Conservation (phyloP, 2,329 filamentous ascomycete genomes). For the Aureobasidium namibiae region DNA sequence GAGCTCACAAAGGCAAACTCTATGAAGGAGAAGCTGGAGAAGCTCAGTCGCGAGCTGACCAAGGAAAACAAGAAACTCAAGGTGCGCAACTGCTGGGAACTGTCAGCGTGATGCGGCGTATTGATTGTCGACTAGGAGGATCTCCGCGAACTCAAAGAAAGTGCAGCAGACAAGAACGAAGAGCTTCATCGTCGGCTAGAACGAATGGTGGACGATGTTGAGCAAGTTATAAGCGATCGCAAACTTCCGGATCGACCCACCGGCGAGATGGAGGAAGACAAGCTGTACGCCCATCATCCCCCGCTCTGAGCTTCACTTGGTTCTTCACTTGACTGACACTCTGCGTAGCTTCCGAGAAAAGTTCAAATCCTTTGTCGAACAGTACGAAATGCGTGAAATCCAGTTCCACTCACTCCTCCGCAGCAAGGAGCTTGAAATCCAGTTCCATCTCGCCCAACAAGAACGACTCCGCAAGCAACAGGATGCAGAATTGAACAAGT, state of each 20-base stretch:
- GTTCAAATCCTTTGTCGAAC: conserved; percentile 91
- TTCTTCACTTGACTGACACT: background rate
- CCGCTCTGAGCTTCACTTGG: background rate
- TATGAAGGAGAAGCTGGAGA: conserved; percentile 94
- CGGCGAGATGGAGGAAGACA: conserved; percentile 83
- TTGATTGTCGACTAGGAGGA: conserved; percentile 65
- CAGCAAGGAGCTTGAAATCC: conserved; percentile 91
- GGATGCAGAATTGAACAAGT: conserved; percentile 70
- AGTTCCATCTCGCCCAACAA: conserved; percentile 78
- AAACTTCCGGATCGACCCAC: conserved; percentile 71
- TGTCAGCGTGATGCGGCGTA: conserved; percentile 13
- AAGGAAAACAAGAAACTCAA: conserved; percentile 98
- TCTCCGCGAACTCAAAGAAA: conserved; percentile 73
- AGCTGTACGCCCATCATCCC: conserved; percentile 53
- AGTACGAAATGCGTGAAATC: conserved; percentile 90
- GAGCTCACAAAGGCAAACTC: conserved; percentile 85
- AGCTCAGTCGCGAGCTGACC: conserved; percentile 86
- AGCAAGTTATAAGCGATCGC: conserved; percentile 81
- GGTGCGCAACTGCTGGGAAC: conserved; percentile 42
- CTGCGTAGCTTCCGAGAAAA: conserved; percentile 55
- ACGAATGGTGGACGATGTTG: conserved; percentile 70
- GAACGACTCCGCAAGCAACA: conserved; percentile 86
- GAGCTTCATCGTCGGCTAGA: conserved; percentile 82
- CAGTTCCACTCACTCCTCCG: conserved; percentile 89
- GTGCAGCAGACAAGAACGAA: conserved; percentile 70